These are phyloP conservation scores for Talaromyces piceae DNA, from an alignment of 2,329 filamentous ascomycete genomes.

Conservation along the genomic window DNA sequence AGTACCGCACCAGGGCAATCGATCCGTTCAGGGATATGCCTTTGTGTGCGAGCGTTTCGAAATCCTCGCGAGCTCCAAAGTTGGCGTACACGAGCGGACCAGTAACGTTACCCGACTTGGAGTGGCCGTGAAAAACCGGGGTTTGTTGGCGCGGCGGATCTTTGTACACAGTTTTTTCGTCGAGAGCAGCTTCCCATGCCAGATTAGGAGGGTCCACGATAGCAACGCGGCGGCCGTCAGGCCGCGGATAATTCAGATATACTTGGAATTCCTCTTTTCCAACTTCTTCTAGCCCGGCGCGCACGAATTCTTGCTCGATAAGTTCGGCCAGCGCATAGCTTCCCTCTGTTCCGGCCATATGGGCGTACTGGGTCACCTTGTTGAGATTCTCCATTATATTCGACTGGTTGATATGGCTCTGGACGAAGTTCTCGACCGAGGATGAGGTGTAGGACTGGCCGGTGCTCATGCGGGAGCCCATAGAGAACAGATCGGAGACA, in stretches of 20 bases:
- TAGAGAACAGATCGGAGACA: slow-evolving; percentile 72
- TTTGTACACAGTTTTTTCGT: slow-evolving; percentile 68
- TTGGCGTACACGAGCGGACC: slow-evolving; percentile 89
- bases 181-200: slow-evolving; percentile 71
- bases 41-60: slow-evolving; percentile 60
- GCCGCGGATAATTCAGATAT: slow-evolving; percentile 84
- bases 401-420: slow-evolving; percentile 62
- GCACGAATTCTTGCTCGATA: slow-evolving; percentile 68
- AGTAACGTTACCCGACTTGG: slow-evolving; percentile 74
- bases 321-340: slow-evolving; percentile 81
- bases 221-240: slow-evolving; percentile 69
- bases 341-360: slow-evolving; percentile 89
- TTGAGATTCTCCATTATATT: slow-evolving; percentile 65
- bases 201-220: slow-evolving; percentile 65
- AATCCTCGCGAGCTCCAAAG: slow-evolving; percentile 80
- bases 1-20: slow-evolving; percentile 76
- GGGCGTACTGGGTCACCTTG: slow-evolving; percentile 76
- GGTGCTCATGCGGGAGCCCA: slow-evolving; percentile 55
- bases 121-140: slow-evolving; percentile 78
- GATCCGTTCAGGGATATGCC: slow-evolving; percentile 69
- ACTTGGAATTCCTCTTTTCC: slow-evolving; percentile 72
- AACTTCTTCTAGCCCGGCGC: slow-evolving; percentile 67
- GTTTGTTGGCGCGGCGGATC: slow-evolving; percentile 61
- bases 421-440: slow-evolving; percentile 66
- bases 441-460: slow-evolving; percentile 76